phyloP scores from a whole-genome alignment of 1,139 yeast species.

The Petasospora rhodanensis region DNA sequence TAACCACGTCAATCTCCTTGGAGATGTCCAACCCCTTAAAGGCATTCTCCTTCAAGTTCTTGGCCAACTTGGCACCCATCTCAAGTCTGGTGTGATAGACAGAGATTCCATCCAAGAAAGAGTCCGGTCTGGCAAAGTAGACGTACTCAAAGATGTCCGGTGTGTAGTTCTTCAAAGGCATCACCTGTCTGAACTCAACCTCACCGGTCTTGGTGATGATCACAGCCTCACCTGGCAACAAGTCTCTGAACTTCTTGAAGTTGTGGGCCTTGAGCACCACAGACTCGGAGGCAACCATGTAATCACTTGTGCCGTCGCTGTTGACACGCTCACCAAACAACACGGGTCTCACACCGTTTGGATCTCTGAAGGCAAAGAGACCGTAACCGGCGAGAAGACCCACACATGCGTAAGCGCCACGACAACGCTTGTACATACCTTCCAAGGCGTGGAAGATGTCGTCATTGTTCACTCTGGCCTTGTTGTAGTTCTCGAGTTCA shows the following conservation, averaged over 20 bases:
- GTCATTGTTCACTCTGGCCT: slow-evolving; percentile 85
- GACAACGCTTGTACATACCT: slow-evolving; percentile 73
- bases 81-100: slow-evolving; percentile 89
- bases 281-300: slow-evolving; percentile 93
- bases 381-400: slow-evolving; percentile 97
- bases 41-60: slow-evolving; percentile 48
- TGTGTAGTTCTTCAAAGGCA: slow-evolving; percentile 70
- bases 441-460: slow-evolving; percentile 84
- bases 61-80: slow-evolving; percentile 91
- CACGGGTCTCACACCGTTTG: slow-evolving; percentile 92
- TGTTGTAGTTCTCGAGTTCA: slow-evolving; percentile 86
- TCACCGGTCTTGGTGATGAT: slow-evolving; percentile 69
- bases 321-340: slow-evolving; percentile 75
- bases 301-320: slow-evolving; percentile 72
- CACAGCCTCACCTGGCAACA: slow-evolving; percentile 94
- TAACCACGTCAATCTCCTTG: slow-evolving; percentile 79
- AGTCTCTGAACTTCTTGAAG: slow-evolving; percentile 71
- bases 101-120: slow-evolving; percentile 90
- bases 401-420: slow-evolving; percentile 96
- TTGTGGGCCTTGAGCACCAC: slow-evolving; percentile 96
- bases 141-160: slow-evolving; percentile 98
- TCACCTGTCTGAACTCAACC: slow-evolving; percentile 87
- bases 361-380: slow-evolving; percentile 91
- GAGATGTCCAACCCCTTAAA: slow-evolving; percentile 46
- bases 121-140: slow-evolving; percentile 96